Base-by-base conservation (phyloP, 176 grass and related monocot species). In the Rhynchospora tenuis region DNA sequence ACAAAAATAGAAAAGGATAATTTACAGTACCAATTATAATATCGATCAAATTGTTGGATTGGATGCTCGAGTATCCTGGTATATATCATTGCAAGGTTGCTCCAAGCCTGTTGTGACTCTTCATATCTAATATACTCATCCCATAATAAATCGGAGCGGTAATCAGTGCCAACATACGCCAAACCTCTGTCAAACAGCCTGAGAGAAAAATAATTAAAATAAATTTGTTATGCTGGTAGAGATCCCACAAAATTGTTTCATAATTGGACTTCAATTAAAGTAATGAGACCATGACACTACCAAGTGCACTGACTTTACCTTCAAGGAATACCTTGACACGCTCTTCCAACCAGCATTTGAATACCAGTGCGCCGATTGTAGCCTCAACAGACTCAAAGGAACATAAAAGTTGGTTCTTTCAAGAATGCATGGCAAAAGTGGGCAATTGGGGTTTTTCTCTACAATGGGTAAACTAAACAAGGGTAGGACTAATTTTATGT, bases 51-150 rank as follows among this genome's bases (percentile, higher is more conserved):
- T 86, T 99, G 96, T 76, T 89, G 88, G 78, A 99, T 93, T 63
- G 96, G 96, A 85, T 95, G 88, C 62, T 95, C 93, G 59, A 99
- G 79, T 73, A 95, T 90, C 88, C 93, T 95, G 19, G 96, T 99
- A 88, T 99, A 95, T 83, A 99, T 95, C 27, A 86, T 82, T 11
- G 96, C 91, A 17, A 99, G 85, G 90, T 99, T 87, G 82, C 86
- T 95, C 96, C 96, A 99, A 42, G 93, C 93, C 71, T 99, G 93
- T 55, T 92, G 96, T 70, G 96, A 95, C 64, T 99, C 96, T 89
- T 99, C 96, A 90, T 99, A 99, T 88, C 92, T 99, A 87, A 99
- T 93, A 82, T 99, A 99, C 65, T 99, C 96, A 83, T 99, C 96
- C 96, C 96, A 99, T 87, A 99, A 88, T 46, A 77, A 83, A 81